Base-by-base conservation (phyloP, 1,284 basidiomycete genomes). In the Papiliotrema laurentii region DNA sequence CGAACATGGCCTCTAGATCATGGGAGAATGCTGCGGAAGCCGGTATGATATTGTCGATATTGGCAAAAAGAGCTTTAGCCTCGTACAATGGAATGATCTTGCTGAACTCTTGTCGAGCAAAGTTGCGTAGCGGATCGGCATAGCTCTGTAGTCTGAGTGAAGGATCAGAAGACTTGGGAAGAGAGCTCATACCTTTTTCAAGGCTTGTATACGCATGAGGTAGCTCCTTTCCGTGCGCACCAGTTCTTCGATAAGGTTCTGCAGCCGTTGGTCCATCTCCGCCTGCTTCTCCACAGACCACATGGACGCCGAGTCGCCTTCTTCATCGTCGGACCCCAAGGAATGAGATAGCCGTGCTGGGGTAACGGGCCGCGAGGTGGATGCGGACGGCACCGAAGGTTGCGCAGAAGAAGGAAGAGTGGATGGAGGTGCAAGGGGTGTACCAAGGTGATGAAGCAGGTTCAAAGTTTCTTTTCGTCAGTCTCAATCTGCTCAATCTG, bases 1-100 rank as follows among this genome's bases (percentile, higher is more conserved):
- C 49, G 53, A 51, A 55, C 84, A 91, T 84, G 69, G 78, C 80
- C 69, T 96, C 88, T 28, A 97, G 77, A 67, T 97, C 93, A 11
- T 74, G 74, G 34, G 96, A 76, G 64, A 97, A 93, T 0, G 86
- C 83, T 62, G 87, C 84, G 59, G 96, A 92, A 9, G 91, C 87
- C 1, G 86, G 86, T 1, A 97, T 71, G 13, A 97, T 79, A 43
- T 83, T 84, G 70, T 96, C 93, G 40, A 97, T 82, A 71, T 97
- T 97, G 44, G 89, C 89, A 61, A 97, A 97, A 25, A 97, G 78
- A 0, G 83, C 86, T 61, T 91, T 94, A 21, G 93, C 89, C 65
- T 96, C 88, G 69, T 94, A 96, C 18, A 83, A 76, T 2, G 87
- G 85, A 42, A 97, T 81, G 60, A 97, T 90, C 37, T 85, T 83